These are phyloP conservation scores for Cantharellus cinnabarinus DNA, from an alignment of 768 basidiomycete species.

Conservation along the genomic window DNA sequence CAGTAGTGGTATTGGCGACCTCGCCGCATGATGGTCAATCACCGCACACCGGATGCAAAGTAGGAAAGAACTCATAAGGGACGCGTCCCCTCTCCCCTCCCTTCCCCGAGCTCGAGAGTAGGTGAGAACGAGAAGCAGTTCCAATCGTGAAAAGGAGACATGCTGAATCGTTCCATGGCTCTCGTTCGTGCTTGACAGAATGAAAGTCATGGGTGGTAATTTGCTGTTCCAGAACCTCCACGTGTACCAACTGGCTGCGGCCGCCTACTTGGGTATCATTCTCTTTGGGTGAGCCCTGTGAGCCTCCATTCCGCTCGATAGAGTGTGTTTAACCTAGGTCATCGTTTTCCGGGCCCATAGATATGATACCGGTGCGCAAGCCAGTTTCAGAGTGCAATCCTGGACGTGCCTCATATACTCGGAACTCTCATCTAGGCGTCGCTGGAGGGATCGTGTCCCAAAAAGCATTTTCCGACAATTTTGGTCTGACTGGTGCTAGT, in stretches of 20 bases:
- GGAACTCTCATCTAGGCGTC: constrained; percentile 28
- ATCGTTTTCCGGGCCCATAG: neutral
- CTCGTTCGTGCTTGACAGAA: too few relatives aligned
- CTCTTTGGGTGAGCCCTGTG: constrained; percentile 67
- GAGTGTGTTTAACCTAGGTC: too few relatives aligned
- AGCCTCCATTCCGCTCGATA: constrained; percentile 8
- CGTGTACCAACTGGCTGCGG: constrained; percentile 53
- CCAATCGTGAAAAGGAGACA: too few relatives aligned
- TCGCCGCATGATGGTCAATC: too few relatives aligned
- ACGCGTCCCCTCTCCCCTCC: too few relatives aligned
- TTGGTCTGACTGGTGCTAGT: constrained; percentile 31
- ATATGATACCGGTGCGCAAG: constrained; percentile 6
- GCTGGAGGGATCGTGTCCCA: constrained; percentile 51
- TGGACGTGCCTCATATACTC: constrained; percentile 3
- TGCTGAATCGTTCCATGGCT: too few relatives aligned
- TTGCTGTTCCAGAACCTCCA: constrained; percentile 33
- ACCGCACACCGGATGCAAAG: too few relatives aligned
- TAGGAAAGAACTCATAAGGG: too few relatives aligned
- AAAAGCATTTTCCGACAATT: constrained; percentile 37
- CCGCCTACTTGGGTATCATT: constrained; percentile 62
- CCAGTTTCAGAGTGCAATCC: neutral
- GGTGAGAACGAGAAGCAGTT: too few relatives aligned
- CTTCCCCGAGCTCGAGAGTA: too few relatives aligned
- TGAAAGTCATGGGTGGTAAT: too few relatives aligned
- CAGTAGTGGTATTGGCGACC: too few relatives aligned